Conservation (phyloP, 345 rosid species). For the Eucalyptus tenuipes region DNA sequence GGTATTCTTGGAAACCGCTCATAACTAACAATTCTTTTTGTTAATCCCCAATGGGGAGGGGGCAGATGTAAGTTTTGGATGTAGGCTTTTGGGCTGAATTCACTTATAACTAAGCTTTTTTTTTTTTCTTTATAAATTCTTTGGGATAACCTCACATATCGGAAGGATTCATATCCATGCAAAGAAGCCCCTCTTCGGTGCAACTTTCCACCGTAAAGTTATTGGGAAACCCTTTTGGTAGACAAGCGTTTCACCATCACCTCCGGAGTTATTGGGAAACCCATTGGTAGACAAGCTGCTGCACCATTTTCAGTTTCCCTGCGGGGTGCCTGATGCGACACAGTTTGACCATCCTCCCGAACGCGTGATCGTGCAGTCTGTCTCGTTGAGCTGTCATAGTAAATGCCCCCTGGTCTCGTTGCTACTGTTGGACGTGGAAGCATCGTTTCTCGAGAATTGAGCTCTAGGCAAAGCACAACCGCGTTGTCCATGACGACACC, state of each 20-base stretch:
- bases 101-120: neutral
- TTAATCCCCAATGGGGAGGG: neutral
- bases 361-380: neutral
- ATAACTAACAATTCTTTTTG: neutral
- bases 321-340: neutral
- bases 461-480: neutral
- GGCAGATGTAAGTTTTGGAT: neutral
- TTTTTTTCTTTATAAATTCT: neutral
- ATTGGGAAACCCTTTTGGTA: neutral
- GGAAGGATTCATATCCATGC: neutral
- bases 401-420: neutral
- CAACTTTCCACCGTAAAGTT: neutral
- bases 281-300: neutral
- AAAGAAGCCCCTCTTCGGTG: neutral
- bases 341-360: neutral
- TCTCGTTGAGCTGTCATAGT: neutral
- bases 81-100: neutral
- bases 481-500: neutral
- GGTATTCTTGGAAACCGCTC: fast-evolving
- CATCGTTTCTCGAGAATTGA: neutral
- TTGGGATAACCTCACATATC: neutral
- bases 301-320: neutral
- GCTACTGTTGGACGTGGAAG: neutral
- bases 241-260: neutral
- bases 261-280: neutral